phyloP scores from a whole-genome alignment of 805 yeast genomes.

The Saccharomycopsis sp. region DNA sequence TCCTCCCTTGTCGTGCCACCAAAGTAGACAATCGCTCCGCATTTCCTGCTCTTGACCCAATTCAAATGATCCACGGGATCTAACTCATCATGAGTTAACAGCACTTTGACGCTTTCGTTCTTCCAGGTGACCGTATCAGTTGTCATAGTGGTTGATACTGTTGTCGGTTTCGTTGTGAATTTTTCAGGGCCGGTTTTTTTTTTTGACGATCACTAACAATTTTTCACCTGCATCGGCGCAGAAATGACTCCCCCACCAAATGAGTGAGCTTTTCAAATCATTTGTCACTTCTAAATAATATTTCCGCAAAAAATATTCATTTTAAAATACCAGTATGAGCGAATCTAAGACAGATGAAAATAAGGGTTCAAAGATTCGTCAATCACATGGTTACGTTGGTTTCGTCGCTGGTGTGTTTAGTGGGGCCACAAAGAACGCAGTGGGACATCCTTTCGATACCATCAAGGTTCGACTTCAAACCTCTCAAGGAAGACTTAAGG shows the following conservation, averaged over 20 bases:
- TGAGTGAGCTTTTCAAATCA: neutral
- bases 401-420: slow-evolving; percentile 86
- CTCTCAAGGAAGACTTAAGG: slow-evolving; percentile 62
- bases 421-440: slow-evolving; percentile 80
- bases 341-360: too few species aligned
- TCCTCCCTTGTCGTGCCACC: slow-evolving; percentile 45
- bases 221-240: neutral
- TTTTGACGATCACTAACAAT: neutral
- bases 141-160: neutral
- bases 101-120: neutral
- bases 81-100: slow-evolving; percentile 25
- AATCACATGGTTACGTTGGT: slow-evolving; percentile 60
- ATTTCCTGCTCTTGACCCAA: slow-evolving; percentile 36
- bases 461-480: slow-evolving; percentile 82
- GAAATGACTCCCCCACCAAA: neutral
- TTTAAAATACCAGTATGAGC: neutral
- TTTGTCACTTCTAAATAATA: too few species aligned
- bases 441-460: slow-evolving; percentile 92
- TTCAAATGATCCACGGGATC: slow-evolving; percentile 25
- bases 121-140: neutral
- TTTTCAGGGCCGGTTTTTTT: neutral
- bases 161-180: neutral
- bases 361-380: too few species aligned
- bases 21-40: slow-evolving; percentile 45
- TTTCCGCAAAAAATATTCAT: too few species aligned